Conservation (phyloP, 352 stramenopile genomes). For the Globisporangium emineosum region DNA sequence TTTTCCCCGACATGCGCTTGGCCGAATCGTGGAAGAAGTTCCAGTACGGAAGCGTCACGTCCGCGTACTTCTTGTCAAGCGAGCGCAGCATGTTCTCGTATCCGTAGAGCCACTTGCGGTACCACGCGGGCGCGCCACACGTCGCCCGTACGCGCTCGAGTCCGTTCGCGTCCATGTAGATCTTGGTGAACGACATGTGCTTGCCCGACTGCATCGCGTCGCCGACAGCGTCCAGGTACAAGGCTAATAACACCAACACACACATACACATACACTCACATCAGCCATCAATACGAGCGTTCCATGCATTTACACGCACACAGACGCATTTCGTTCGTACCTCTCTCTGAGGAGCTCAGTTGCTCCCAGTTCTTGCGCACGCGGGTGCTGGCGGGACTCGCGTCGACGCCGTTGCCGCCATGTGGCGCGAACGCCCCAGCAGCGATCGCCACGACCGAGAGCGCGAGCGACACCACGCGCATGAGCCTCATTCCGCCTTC, state of each 20-base stretch:
- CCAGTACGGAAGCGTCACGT: constrained; percentile 68
- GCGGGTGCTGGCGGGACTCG: constrained; percentile 3
- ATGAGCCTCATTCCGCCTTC: constrained; percentile 5
- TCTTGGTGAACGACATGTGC: constrained; percentile 51
- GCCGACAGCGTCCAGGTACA: constrained; percentile 49
- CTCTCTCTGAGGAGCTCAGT: constrained; percentile 11
- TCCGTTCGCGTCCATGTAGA: constrained; percentile 45
- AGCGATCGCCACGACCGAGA: constrained; percentile 3
- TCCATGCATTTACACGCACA: background rate
- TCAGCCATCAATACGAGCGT: background rate
- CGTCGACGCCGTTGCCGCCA: background rate
- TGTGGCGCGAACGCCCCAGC: background rate
- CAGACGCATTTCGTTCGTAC: background rate
- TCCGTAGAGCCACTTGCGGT: constrained; percentile 61
- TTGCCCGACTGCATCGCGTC: constrained; percentile 47
- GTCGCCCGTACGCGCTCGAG: constrained; percentile 38
- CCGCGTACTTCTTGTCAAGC: constrained; percentile 33
- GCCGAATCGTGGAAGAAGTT: constrained; percentile 55
- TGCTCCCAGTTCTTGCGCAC: constrained; percentile 23
- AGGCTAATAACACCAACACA: constrained; percentile 14
- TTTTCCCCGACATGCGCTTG: constrained; percentile 43
- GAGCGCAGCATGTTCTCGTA: constrained; percentile 74
- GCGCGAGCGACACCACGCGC: constrained; percentile 6
- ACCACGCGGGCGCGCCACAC: constrained; percentile 56
- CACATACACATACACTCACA: background rate